Evolutionary conservation across 176 grass and related monocot genomes (phyloP), one percentile per base, ranked within the genome.

Genomic region (Typha latifolia): DNA sequence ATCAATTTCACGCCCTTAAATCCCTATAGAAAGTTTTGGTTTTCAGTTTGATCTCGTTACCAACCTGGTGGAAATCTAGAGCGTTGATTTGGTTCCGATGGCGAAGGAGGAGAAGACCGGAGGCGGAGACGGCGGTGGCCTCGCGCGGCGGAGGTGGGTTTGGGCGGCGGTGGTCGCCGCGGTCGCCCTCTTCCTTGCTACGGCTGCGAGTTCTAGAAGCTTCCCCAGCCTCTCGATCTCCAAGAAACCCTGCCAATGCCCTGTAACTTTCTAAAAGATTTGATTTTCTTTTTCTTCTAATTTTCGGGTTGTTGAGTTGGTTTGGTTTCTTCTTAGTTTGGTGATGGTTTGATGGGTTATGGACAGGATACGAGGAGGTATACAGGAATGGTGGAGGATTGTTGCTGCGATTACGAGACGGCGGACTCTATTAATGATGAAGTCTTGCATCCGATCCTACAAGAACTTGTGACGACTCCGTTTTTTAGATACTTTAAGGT

Each of bases 401-500:
- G 89, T 71, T 90, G 86, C 72, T 99, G 89, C 62, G 86, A 90
- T 53, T 93, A 87, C 62, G 89, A 93, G 84, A 93, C 94, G 20
- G 82, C 84, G 48, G 79, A 99, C 43, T 61, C 81, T 23, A 77
- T 99, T 68, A 99, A 99, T 31, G 71, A 79, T 70, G 83, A 85
- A 51, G 86, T 90, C 24, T 64, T 99, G 24, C 74, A 99, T 75
- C 83, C 84, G 23, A 82, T 90, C 49, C 86, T 99, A 49, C 86
- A 90, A 69, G 81, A 90, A 7, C 94, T 99, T 31, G 86, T 99
- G 18, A 78, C 53, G 47, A 68, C 85, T 66, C 86, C 94, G 19
- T 99, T 99, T 78, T 99, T 99, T 67, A 84, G 89, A 69, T 99
- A 99, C 53, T 99, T 99, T 61, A 99, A 99, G 95, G 95, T 99